Percentiles rank a stretch among this genome's conserved stretches.
Conservation (phyloP, 768 basidiomycete species). For the Russula sp. region DNA sequence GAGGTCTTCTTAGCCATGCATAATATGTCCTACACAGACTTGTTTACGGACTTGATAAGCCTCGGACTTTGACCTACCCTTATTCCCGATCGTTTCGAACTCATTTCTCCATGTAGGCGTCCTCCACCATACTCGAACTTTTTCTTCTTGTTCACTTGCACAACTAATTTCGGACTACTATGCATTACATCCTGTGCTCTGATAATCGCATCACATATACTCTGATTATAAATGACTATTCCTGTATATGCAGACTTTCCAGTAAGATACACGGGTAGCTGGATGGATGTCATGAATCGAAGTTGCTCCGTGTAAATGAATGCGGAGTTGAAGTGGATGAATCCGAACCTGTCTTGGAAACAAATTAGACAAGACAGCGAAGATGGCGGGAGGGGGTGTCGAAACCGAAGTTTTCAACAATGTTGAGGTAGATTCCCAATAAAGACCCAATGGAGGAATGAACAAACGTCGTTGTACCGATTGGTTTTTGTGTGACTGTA, state of each 20-base stretch:
- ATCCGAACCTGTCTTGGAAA: too few species aligned
- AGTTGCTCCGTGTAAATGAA: too few species aligned
- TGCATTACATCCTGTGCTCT: slow-evolving; percentile 28
- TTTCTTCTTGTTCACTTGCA: slow-evolving; percentile 7
- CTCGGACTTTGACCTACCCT: slow-evolving; percentile 16
- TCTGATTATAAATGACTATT: slow-evolving; percentile 20
- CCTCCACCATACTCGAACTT: slow-evolving; percentile 2
- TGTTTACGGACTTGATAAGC: slow-evolving; percentile 24
- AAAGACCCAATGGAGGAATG: too few species aligned
- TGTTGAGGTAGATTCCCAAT: too few species aligned
- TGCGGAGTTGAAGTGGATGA: too few species aligned
- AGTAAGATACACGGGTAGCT: neutral
- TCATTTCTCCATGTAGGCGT: neutral
- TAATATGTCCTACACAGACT: slow-evolving; percentile 9
- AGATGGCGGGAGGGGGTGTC: too few species aligned
- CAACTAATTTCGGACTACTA: slow-evolving; percentile 27
- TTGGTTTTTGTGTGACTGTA: too few species aligned
- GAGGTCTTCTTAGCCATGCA: slow-evolving; percentile 50
- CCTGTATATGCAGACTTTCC: neutral
- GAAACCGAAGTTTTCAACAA: too few species aligned
- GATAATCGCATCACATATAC: slow-evolving; percentile 26
- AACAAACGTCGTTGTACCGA: too few species aligned
- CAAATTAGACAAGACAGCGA: too few species aligned
- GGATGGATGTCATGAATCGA: neutral
- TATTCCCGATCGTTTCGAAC: neutral